Conservation (phyloP, 2,329 filamentous ascomycete species). For the Cladosporium sp. region DNA sequence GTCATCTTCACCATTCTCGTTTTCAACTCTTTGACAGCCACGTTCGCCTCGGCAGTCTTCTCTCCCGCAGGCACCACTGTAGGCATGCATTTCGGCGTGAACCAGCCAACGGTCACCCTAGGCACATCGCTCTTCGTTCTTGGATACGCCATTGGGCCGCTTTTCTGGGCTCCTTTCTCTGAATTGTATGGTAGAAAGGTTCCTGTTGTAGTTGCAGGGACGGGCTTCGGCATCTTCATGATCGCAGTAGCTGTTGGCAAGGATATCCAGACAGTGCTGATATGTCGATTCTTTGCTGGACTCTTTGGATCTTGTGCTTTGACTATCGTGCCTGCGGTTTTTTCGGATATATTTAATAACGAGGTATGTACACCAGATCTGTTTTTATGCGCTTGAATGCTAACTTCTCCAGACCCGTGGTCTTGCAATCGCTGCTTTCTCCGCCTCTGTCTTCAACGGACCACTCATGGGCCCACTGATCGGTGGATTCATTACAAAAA, state of each 20-base stretch:
- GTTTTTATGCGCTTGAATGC: background rate
- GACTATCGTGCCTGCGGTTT: slow-evolving; percentile 47
- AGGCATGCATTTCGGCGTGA: slow-evolving; percentile 39
- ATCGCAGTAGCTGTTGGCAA: slow-evolving; percentile 40
- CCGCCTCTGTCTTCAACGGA: slow-evolving; percentile 31
- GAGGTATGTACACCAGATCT: slow-evolving; percentile 14
- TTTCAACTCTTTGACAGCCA: slow-evolving; percentile 66
- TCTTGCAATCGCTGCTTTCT: slow-evolving; percentile 34
- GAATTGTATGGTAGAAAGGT: slow-evolving; percentile 35
- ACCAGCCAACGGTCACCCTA: slow-evolving; percentile 33
- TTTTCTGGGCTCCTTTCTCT: slow-evolving; percentile 48
- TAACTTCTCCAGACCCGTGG: slow-evolving; percentile 16
- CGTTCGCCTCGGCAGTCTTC: slow-evolving; percentile 49
- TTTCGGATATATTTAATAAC: slow-evolving; percentile 33
- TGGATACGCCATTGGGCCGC: slow-evolving; percentile 33
- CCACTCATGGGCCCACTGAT: slow-evolving; percentile 31
- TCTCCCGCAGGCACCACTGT: slow-evolving; percentile 41
- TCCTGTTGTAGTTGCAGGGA: slow-evolving; percentile 29
- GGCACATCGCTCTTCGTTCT: slow-evolving; percentile 37
- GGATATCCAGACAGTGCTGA: slow-evolving; percentile 35
- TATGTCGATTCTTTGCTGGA: slow-evolving; percentile 35
- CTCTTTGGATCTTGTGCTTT: slow-evolving; percentile 37
- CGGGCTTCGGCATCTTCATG: slow-evolving; percentile 42
- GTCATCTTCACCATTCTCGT: slow-evolving; percentile 63
- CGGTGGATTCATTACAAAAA: slow-evolving; percentile 30